Base-by-base conservation (phyloP, 768 basidiomycete genomes). In the Saitozyma sp. region DNA sequence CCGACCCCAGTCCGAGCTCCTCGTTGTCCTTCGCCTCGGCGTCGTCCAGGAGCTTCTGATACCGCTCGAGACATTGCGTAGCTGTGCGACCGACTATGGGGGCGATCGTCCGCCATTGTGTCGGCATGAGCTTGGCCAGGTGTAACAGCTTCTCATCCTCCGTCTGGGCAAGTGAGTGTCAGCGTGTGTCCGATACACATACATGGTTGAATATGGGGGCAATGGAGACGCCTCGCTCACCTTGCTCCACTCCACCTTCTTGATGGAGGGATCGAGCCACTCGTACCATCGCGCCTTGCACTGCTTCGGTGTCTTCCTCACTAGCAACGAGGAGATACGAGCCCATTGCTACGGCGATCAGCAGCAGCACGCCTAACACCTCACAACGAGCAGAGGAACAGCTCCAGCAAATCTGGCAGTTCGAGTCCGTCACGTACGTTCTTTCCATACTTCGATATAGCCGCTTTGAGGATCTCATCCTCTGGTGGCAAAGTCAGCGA, bases 211-310 rank as follows among this genome's bases (percentile, higher is more conserved):
- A 17, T 37, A 42, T 41, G n/a, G 29, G 29, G 5, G 29, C 2
- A 29, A 29, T 5, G 2, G 29, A 29, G 37, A n/a, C 9, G 9
- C 16, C 10, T 46, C 8, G 79, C 84, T 52, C 63, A 88, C 93
- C 83, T 97, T 98, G 51, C 94, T 96, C 96, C 96, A 99, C 80
- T 98, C 96, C 16, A 95, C 97, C 84, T 99, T 99, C 81, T 97
- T 97, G 81, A 98, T 99, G 56, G 92, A 94, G 7, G 96, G 96
- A 81, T 99, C 96, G 54, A 98, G 83, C 96, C 96, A 98, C 82
- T 97, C 95, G 76, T 95, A 97, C 95, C 95, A 98, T 69, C 80
- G 72, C 5, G 81, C 82, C 80, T 99, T 99, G 83, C 96, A 99
- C 82, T 99, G 96, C 78, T 99, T 99, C 10, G 96, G 94, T 1